Evolutionary conservation across 2,329 filamentous ascomycete species (phyloP).

Genomic region (Fusarium nelsonii): DNA sequence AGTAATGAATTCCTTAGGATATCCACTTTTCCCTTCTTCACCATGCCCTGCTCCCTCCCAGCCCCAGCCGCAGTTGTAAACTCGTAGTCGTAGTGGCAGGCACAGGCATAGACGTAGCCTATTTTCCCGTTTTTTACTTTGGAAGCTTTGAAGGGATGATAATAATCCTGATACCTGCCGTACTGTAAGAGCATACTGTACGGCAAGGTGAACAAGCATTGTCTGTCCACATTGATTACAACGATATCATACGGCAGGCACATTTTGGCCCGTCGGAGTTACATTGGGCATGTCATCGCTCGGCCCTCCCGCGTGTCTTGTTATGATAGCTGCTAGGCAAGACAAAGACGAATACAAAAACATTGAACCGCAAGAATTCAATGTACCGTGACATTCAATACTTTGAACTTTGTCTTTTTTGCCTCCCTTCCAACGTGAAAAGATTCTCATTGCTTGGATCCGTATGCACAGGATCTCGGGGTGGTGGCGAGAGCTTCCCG

Average conservation of each 20-base stretch:
- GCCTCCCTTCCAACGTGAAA: conserved; percentile 3
- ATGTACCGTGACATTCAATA: conserved; percentile 16
- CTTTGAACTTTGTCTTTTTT: background rate
- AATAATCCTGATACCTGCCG: conserved; percentile 8
- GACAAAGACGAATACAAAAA: conserved; percentile 4
- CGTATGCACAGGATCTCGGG: conserved; percentile 3
- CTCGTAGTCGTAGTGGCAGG: background rate
- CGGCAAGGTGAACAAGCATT: background rate
- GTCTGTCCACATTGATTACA: conserved; percentile 13
- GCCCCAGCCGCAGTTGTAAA: background rate
- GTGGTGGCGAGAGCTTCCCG: conserved; percentile 18
- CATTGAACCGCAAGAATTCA: conserved; percentile 22
- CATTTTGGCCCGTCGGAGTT: background rate
- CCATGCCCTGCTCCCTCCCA: background rate
- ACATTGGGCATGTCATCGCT: conserved; percentile 17
- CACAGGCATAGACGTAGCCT: background rate
- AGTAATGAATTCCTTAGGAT: conserved; percentile 9
- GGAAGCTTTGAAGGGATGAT: background rate
- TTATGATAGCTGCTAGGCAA: background rate
- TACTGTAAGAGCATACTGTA: background rate
- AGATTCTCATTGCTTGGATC: conserved; percentile 1
- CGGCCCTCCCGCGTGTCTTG: conserved; percentile 20
- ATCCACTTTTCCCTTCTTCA: conserved; percentile 1
- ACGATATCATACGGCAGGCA: background rate
- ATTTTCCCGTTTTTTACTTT: background rate